A percentile compares a stretch with the other conserved stretches of the same genome.
Conservation (phyloP, 495 filamentous ascomycete genomes). For the Penicillium silybi region DNA sequence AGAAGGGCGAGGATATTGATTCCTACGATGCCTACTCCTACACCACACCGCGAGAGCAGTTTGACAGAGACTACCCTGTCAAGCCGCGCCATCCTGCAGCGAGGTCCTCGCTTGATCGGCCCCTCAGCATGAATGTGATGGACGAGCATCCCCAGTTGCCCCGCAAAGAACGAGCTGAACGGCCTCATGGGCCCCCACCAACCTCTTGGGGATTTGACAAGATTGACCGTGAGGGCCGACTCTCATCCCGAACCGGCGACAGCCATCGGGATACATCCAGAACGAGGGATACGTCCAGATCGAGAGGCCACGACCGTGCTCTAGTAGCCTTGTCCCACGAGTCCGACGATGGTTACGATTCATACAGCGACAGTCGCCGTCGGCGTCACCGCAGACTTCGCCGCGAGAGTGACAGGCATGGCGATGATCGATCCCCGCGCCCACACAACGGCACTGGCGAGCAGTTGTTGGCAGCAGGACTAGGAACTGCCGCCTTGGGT, state of each 20-base stretch:
- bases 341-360: constrained; percentile 38
- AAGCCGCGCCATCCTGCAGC: constrained; percentile 44
- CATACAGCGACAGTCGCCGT: constrained; percentile 17
- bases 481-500: constrained; percentile 40
- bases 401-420: constrained; percentile 18
- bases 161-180: constrained; percentile 37
- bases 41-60: constrained; percentile 65
- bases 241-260: constrained; percentile 26
- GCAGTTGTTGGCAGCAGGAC: constrained; percentile 26
- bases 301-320: constrained; percentile 27
- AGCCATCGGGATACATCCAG: constrained; percentile 29
- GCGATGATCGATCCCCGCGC: constrained; percentile 26
- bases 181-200: constrained; percentile 52
- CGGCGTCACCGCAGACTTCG: constrained; percentile 22
- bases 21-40: constrained; percentile 64
- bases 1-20: constrained; percentile 58
- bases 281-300: constrained; percentile 12
- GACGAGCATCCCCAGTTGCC: constrained; percentile 50
- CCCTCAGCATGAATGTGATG: constrained; percentile 59
- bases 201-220: constrained; percentile 61
- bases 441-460: constrained; percentile 11
- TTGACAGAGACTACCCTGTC: constrained; percentile 58
- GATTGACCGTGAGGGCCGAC: constrained; percentile 38
- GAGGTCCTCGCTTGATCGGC: constrained; percentile 52
- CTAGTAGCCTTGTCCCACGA: constrained; percentile 37